A percentile compares a stretch with the other conserved stretches of the same genome.
These are phyloP conservation scores for Diversispora epigaea DNA, from an alignment of 192 early-diverging fungal genomes.

Conservation along the genomic window DNA sequence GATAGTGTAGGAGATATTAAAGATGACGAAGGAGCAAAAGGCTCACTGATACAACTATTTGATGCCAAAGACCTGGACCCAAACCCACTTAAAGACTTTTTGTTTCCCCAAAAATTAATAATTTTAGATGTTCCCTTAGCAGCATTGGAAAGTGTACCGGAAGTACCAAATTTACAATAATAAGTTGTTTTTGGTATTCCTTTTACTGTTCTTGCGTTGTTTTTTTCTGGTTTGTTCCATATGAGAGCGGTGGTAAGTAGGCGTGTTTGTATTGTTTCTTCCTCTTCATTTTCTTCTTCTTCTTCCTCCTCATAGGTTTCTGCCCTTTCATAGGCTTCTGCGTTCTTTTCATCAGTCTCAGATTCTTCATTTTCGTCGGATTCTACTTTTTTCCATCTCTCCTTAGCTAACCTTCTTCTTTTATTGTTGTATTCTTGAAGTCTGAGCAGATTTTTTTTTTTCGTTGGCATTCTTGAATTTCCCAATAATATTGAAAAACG, in stretches of 20 bases:
- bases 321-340: too few species aligned
- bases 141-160: background rate
- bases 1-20: background rate
- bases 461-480: too few species aligned
- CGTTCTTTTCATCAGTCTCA: too few species aligned
- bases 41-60: background rate
- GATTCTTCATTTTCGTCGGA: too few species aligned
- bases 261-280: background rate
- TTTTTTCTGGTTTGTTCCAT: background rate
- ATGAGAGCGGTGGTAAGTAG: too few species aligned
- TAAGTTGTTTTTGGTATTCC: slow-evolving; percentile 7
- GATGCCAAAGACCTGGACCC: background rate
- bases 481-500: too few species aligned
- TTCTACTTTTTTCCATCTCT: too few species aligned
- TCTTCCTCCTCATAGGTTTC: too few species aligned
- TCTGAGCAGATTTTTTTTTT: too few species aligned
- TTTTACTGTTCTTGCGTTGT: slow-evolving; percentile 3
- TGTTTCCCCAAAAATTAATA: background rate
- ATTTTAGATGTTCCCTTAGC: slow-evolving; percentile 3
- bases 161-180: slow-evolving; percentile 4
- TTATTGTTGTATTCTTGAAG: too few species aligned
- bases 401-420: too few species aligned
- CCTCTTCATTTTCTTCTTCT: too few species aligned
- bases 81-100: background rate
- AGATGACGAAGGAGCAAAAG: background rate